phyloP scores from a whole-genome alignment of 257 asterid species.

The Scutellaria baicalensis region DNA sequence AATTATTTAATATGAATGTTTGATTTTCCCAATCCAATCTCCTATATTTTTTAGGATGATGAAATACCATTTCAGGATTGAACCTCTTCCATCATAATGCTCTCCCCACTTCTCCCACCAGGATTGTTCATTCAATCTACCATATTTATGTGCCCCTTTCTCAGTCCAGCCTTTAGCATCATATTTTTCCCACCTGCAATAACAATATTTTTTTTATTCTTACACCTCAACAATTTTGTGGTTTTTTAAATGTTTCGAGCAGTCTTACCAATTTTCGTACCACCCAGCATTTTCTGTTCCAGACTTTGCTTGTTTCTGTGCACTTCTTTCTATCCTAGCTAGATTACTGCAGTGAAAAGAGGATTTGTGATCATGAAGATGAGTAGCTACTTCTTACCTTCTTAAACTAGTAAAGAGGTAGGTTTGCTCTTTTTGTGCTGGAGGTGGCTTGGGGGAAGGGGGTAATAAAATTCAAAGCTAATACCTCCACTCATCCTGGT shows the following conservation, averaged over 20 bases:
- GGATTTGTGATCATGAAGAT: neutral
- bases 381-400: neutral
- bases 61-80: slow-evolving; percentile 85
- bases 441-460: neutral
- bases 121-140: slow-evolving; percentile 90
- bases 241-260: neutral
- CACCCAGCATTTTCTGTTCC: slow-evolving; percentile 95
- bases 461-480: neutral
- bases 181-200: slow-evolving; percentile 95
- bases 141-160: slow-evolving; percentile 97
- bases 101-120: slow-evolving; percentile 99
- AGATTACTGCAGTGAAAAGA: slow-evolving; percentile 66
- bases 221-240: neutral
- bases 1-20: neutral
- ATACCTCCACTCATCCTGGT: slow-evolving; percentile 99
- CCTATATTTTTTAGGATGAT: neutral
- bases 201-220: neutral
- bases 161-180: slow-evolving; percentile 99
- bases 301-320: slow-evolving; percentile 98
- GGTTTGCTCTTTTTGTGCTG: neutral
- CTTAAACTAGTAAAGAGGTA: neutral
- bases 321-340: slow-evolving; percentile 97
- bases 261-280: slow-evolving; percentile 93
- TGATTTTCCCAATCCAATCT: neutral
- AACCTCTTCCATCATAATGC: slow-evolving; percentile 95